A percentile compares a stretch with the other conserved stretches of the same genome.
Conservation (phyloP, 345 rosid genomes). For the Euphorbia lathyris region DNA sequence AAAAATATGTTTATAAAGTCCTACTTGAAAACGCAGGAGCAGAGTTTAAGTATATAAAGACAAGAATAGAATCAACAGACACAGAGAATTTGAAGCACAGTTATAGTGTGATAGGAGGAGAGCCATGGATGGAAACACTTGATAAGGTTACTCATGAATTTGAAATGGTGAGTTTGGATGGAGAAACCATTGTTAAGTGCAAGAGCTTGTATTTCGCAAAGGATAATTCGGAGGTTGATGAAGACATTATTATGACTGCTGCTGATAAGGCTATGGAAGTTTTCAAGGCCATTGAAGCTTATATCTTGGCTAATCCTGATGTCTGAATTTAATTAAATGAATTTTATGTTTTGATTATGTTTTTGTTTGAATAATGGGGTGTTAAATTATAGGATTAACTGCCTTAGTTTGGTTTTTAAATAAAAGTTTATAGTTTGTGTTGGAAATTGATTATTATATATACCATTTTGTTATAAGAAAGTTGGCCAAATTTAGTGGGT, state of each 20-base stretch:
- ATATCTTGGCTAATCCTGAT: slow-evolving; percentile 4
- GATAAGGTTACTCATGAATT: slow-evolving; percentile 30
- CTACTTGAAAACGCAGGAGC: no score
- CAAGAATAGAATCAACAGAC: slow-evolving; percentile 38
- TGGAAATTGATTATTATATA: no score
- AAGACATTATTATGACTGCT: slow-evolving; percentile 1
- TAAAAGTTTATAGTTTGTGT: no score
- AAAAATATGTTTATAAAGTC: no score
- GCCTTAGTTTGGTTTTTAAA: no score
- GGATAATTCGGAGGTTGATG: background rate
- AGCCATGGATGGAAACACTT: slow-evolving; percentile 24
- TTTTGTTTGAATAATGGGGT: no score
- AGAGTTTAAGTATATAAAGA: slow-evolving; percentile 27
- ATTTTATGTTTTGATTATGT: no score
- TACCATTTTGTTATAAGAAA: no score
- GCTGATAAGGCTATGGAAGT: background rate
- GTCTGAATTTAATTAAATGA: background rate
- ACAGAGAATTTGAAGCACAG: slow-evolving; percentile 27
- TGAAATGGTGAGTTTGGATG: slow-evolving; percentile 29
- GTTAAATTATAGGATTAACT: no score
- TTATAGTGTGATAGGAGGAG: slow-evolving; percentile 35
- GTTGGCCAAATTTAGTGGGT: no score
- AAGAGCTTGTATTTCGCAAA: background rate
- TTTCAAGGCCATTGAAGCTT: slow-evolving; percentile 5
- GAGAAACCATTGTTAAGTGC: slow-evolving; percentile 26